Base-by-base conservation (phyloP, 768 basidiomycete species). In the Chlorophyllum brunneum region DNA sequence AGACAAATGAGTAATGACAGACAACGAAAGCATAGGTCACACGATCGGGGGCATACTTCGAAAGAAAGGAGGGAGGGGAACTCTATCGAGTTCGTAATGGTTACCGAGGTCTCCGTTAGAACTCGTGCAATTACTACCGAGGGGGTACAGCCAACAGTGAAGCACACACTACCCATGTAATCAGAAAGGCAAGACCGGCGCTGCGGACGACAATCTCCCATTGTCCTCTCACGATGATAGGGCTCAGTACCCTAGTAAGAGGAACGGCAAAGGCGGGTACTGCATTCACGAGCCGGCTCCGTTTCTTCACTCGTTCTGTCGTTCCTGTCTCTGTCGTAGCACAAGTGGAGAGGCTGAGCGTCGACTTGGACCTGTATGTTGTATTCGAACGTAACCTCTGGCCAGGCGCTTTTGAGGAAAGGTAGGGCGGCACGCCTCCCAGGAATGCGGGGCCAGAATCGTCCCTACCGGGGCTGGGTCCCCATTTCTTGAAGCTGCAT, bases 181-280 rank as follows among this genome's bases (percentile, higher is more conserved):
- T 48, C 11, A 84, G 23, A 20, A 80, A 67, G 0, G 80, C 80
- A 8, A 82, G 58, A 0, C 70, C 24, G 38, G 71, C 73, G 2
- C 83, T 84, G 31, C 86, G 72, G 23, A 86, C 70, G 26, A 91
- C 86, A 24, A 92, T 85, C 66, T 91, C 88, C 90, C 89, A 92
- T 59, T 92, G 90, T 2, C 81, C 87, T n/a, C 90, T 76, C 46
- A 80, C 76, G 45, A 91, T 80, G 51, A 85, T 74, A 13, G 86
- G 83, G 54, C 78, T 86, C 44, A 86, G 73, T 18, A 92, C 73
- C 34, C 74, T 76, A 37, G 89, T 89, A 51, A 92, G 68, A 27
- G 87, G 85, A 18, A 78, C 69, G 16, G 81, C 77, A 56, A 91
- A 91, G 38, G 86, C 81, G 2, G 88, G 88, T 13, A 89, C 87